Evolutionary conservation across 345 rosid genomes (phyloP).

Genomic region (Aquilaria yunnanensis): DNA sequence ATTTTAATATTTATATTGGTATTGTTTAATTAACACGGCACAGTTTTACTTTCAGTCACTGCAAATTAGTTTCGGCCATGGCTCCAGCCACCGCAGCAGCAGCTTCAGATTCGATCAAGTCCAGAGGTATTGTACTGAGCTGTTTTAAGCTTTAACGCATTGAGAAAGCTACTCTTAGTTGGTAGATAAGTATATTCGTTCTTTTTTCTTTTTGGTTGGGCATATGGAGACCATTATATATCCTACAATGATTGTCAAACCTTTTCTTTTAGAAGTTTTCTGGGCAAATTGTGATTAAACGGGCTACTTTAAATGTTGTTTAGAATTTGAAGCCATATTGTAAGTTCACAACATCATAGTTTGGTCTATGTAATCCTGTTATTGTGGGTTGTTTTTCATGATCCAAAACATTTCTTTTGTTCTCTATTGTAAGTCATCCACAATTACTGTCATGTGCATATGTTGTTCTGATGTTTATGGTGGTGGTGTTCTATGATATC

Average conservation of each 20-base stretch:
- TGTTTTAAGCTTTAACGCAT: constrained; percentile 7
- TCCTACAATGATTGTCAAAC: too few species aligned
- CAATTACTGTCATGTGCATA: too few species aligned
- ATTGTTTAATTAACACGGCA: not conserved
- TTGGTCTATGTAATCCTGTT: too few species aligned
- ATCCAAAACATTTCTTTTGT: not conserved
- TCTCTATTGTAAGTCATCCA: not conserved
- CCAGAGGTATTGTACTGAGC: constrained; percentile 48
- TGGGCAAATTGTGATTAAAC: not conserved
- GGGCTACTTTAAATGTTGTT: not conserved
- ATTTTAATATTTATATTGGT: not conserved
- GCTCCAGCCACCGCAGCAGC: constrained; percentile 30
- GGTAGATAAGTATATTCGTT: not conserved
- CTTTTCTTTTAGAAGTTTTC: too few species aligned
- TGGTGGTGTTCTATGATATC: not conserved
- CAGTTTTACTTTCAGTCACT: not conserved
- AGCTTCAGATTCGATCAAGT: constrained; percentile 53
- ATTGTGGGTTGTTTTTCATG: too few species aligned
- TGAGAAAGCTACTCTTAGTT: not conserved
- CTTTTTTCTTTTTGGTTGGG: too few species aligned
- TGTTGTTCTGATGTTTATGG: too few species aligned
- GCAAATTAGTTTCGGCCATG: constrained; percentile 40
- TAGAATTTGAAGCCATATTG: not conserved
- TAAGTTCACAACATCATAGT: not conserved
- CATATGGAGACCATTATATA: too few species aligned